Evolutionary conservation across 331 rosid genomes (phyloP), one percentile per base, ranked within the genome.

Genomic region (Spiraea crenata): DNA sequence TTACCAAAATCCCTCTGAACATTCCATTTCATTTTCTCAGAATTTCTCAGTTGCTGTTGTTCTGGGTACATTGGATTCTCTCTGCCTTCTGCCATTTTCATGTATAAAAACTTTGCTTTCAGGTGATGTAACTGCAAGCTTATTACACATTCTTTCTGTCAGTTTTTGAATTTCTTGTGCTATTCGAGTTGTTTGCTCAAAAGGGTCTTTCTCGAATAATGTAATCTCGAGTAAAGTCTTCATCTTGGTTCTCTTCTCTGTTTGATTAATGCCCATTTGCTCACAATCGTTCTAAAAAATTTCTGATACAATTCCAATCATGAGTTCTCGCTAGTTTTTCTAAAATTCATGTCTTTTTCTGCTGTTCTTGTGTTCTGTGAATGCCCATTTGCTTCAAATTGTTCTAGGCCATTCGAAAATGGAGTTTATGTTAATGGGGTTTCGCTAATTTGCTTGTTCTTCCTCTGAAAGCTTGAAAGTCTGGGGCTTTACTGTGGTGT

Each of bases 291-390:
- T 90, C 61, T 90, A 80, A 87, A 66, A 57, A 77, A 35, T 67
- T 70, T 66, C 71, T 70, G 38, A 13, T 51, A 48, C 62, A 77
- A 69, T 78, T 78, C 81, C 75, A 66, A 10, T 80, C 46, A 85
- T 86, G 96, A 85, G 75, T 77, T 85, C 78, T 87, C 96, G 92
- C 85, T 93, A 34, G 64, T 63, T 61, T 52, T 52, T 6, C 35
- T 40, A 39, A 46, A 38, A 39, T 71, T 77, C 40, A 2, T 16
- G 42, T 38, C 31, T 57, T 39, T 40, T 69, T 20, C 25, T 3
- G 74, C 46, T 17, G 56, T 34, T 11, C 31, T 66, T 72, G 41
- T 67, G 74, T 77, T n/a, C 54, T 75, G 70, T 81, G 45, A 59
- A 80, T 84, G 82, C 80, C 63, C 81, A 75, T 80, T 84, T 74